Conservation (phyloP, 1,284 basidiomycete genomes). For the Ustilago crameri region DNA sequence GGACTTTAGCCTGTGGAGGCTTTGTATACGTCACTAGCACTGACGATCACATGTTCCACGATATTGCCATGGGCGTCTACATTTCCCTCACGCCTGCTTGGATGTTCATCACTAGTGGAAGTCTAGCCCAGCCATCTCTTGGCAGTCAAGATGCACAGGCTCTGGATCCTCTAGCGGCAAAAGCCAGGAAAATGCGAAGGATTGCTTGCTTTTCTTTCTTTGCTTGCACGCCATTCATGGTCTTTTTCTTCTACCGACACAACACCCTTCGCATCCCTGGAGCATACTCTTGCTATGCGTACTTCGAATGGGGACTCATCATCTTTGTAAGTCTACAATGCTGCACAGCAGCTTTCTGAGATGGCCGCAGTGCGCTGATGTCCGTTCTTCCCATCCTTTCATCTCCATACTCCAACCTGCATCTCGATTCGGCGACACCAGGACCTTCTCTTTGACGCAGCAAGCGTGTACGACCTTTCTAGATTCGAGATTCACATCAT, state of each 20-base stretch:
- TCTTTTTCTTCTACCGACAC: conserved; percentile 60
- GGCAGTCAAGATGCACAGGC: background rate
- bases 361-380: no score
- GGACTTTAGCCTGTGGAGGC: conserved; percentile 86
- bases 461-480: conserved; percentile 57
- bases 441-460: conserved; percentile 63
- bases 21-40: conserved; percentile 90
- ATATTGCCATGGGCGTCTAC: conserved; percentile 83
- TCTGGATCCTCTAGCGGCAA: conserved; percentile 31
- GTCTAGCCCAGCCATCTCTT: conserved; percentile 37
- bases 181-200: conserved; percentile 49
- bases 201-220: conserved; percentile 56
- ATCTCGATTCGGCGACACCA: conserved; percentile 3
- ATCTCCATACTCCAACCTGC: background rate
- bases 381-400: no score
- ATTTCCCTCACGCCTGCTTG: conserved; percentile 72
- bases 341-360: background rate
- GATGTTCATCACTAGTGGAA: conserved; percentile 74
- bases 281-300: conserved; percentile 61
- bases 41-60: conserved; percentile 84
- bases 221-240: conserved; percentile 63
- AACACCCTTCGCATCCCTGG: conserved; percentile 59
- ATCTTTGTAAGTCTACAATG: conserved; percentile 47
- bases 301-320: conserved; percentile 66
- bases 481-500: conserved; percentile 56